These are phyloP conservation scores for Penicillium corylophilum DNA, from an alignment of 2,329 filamentous ascomycete genomes.

Conservation along the genomic window DNA sequence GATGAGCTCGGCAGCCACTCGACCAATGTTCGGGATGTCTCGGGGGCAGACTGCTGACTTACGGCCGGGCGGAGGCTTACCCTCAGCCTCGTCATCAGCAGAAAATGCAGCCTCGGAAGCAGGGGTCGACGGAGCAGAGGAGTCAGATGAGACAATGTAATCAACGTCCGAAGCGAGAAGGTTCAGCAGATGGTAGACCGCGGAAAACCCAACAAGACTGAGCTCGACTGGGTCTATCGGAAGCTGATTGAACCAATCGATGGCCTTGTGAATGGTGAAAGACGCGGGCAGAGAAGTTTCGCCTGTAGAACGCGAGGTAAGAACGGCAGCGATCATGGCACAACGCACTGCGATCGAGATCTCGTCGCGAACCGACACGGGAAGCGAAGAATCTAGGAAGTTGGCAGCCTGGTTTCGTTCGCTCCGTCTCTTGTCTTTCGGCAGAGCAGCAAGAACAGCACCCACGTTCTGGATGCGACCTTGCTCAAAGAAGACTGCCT, in stretches of 20 bases:
- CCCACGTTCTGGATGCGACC: constrained; percentile 53
- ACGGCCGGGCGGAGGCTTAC: constrained; percentile 8
- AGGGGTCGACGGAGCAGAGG: constrained; percentile 29
- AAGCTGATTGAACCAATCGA: constrained; percentile 43
- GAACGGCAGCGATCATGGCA: constrained; percentile 58
- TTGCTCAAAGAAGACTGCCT: constrained; percentile 57
- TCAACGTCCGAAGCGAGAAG: constrained; percentile 43
- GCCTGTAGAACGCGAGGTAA: constrained; percentile 38
- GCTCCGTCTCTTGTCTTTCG: constrained; percentile 36
- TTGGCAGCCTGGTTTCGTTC: constrained; percentile 36
- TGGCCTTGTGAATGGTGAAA: constrained; percentile 42
- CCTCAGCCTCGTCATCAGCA: constrained; percentile 30
- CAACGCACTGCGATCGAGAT: constrained; percentile 59
- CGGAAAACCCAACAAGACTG: constrained; percentile 42
- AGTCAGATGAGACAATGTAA: constrained; percentile 36
- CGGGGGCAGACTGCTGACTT: constrained; percentile 16
- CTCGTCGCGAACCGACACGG: constrained; percentile 51
- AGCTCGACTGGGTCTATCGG: constrained; percentile 45
- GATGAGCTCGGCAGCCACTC: constrained; percentile 42
- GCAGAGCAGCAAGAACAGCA: constrained; percentile 55
- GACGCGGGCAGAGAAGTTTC: constrained; percentile 34
- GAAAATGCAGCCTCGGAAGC: constrained; percentile 25
- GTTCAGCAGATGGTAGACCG: constrained; percentile 44
- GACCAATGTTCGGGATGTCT: constrained; percentile 35
- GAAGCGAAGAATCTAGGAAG: constrained; percentile 56